A percentile compares a stretch with the other conserved stretches of the same genome.
Evolutionary conservation across 2,329 filamentous ascomycete genomes (phyloP).

Genomic region (Annulohypoxylon truncatum): DNA sequence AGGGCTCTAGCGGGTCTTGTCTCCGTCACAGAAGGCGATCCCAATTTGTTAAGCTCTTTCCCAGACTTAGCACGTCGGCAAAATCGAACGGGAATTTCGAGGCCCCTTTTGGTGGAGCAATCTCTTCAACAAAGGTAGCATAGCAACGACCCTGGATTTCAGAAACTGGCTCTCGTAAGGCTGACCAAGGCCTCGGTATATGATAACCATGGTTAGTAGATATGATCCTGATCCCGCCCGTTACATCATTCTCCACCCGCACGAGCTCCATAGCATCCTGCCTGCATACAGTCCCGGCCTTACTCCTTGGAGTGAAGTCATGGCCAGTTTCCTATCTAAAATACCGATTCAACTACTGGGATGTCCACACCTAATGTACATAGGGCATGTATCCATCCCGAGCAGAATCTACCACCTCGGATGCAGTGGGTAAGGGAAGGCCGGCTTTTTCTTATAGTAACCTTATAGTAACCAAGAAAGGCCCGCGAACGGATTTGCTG

Average conservation of each 20-base stretch:
- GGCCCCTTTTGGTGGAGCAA: constrained; percentile 15
- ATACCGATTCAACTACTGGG: constrained; percentile 16
- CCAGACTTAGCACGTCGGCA: constrained; percentile 20
- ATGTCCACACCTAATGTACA: background rate
- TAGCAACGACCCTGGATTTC: constrained; percentile 11
- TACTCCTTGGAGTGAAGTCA: constrained; percentile 26
- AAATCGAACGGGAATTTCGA: constrained; percentile 32
- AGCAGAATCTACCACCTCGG: constrained; percentile 11
- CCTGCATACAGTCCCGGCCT: constrained; percentile 31
- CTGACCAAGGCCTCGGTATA: constrained; percentile 39
- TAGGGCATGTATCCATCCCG: constrained; percentile 6
- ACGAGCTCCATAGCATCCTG: constrained; percentile 23
- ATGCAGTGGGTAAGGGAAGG: constrained; percentile 40
- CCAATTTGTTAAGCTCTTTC: constrained; percentile 15
- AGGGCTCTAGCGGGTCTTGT: constrained; percentile 19
- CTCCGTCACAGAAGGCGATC: constrained; percentile 20
- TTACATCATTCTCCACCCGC: constrained; percentile 31
- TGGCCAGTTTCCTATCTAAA: constrained; percentile 21
- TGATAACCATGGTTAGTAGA: constrained; percentile 25
- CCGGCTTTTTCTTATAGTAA: constrained; percentile 23
- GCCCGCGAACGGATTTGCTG: constrained; percentile 31
- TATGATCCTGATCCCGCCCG: constrained; percentile 24
- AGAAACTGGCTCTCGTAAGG: constrained; percentile 31
- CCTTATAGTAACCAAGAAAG: constrained; percentile 25
- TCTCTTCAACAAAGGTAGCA: background rate